Base-by-base conservation (phyloP, 495 filamentous ascomycete genomes). In the Podospora pseudoanserina region DNA sequence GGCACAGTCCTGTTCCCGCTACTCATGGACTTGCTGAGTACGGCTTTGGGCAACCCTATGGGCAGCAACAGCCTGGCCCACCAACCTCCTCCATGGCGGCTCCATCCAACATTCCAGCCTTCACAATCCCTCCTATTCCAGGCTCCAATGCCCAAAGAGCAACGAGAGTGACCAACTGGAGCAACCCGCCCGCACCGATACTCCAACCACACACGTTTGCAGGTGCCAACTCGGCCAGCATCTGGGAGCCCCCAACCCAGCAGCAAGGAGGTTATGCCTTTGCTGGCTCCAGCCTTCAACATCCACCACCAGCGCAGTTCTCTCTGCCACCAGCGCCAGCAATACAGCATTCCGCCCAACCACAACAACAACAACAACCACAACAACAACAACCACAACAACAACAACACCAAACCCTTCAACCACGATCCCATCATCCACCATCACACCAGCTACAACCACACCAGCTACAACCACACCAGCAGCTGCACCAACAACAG, bases 101-200 rank as follows among this genome's bases (percentile, higher is more conserved):
- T 13, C 59, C 59, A 30, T 28, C 26, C 16, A 30, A 61, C 16
- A 28, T 28, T 20, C 67, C 80, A 13, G 65, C 76, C 15, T 81
- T 80, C 65, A 79, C 77, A 39, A 80, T 80, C 49, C 80, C 78
- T 9, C 70, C 79, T 19, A 71, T 75, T 2, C 74, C 75, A 1
- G 20, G 61, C 4, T 28, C 60, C 27, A 53, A 65, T 0, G 16
- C 55, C 6, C 61, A 34, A n/a, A 75, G 77, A 53, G 74, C 76
- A 20, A 65, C 80, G 6, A 79, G 80, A 11, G 73, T 77, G 9
- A 74, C 77, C 5, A 76, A 81, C 67, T 84, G 81, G 81, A 79
- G 49, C 72, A 77, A 73, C 55, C 77, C 85, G 0, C 86, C 86
- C 4, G 84, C 84, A 5, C 79, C 82, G 2, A 83, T 87, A 79